These are phyloP conservation scores for Echinosophora koreensis DNA, from an alignment of 306 rosid species.

Conservation along the genomic window DNA sequence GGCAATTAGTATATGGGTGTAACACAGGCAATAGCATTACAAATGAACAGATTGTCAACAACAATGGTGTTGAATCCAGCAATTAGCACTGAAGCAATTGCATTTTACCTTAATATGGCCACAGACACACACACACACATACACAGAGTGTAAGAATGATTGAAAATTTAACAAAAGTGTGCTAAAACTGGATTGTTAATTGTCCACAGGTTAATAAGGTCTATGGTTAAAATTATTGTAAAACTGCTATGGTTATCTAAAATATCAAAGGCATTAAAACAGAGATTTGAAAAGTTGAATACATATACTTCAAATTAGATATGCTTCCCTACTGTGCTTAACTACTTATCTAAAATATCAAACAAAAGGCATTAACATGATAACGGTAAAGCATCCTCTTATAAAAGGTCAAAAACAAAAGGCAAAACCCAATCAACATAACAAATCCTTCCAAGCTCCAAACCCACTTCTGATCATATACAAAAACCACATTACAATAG, in stretches of 20 bases:
- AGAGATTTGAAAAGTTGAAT: neutral
- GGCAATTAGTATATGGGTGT: neutral
- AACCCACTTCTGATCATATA: neutral
- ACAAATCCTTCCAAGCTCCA: conserved; percentile 25
- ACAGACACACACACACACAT: too few species aligned
- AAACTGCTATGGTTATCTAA: neutral
- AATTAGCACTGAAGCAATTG: conserved; percentile 12
- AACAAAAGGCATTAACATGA: neutral
- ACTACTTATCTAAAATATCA: neutral
- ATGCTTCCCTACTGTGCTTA: neutral
- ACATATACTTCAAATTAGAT: too few species aligned
- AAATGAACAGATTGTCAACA: neutral
- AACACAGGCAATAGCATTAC: conserved; percentile 1
- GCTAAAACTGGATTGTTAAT: neutral
- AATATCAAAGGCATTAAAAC: neutral
- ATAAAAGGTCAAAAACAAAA: conserved; percentile 17
- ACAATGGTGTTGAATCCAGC: conserved; percentile 11
- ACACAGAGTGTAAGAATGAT: neutral
- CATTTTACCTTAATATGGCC: conserved; percentile 17
- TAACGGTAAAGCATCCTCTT: neutral
- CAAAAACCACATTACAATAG: conserved; percentile 8
- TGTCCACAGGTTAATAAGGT: neutral
- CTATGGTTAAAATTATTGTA: neutral
- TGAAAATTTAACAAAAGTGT: neutral
- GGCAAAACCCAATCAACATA: conserved; percentile 15